Percentiles rank a stretch among this genome's conserved stretches.
These are phyloP conservation scores for Stevia rebaudiana DNA, from an alignment of 140 eudicot species.

Conservation along the genomic window DNA sequence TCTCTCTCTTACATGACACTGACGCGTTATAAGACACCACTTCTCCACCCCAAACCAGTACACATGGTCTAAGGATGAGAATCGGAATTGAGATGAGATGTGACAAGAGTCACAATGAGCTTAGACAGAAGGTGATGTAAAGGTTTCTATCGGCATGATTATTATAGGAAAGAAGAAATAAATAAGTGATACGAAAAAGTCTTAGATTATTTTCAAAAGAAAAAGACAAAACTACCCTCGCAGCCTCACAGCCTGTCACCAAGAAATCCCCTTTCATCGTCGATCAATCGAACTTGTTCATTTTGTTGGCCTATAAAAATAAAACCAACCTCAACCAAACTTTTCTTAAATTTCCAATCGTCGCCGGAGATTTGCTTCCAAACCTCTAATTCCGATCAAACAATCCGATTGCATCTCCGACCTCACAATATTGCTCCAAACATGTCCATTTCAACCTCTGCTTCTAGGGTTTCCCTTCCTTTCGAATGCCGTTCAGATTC, in stretches of 20 bases:
- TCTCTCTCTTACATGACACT: too few relatives aligned
- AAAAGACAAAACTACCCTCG: not conserved
- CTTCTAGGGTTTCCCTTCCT: constrained; percentile 44
- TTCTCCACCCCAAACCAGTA: too few relatives aligned
- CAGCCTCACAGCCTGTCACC: constrained; percentile 24
- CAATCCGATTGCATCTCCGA: not conserved
- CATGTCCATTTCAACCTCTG: constrained; percentile 52
- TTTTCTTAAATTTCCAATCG: constrained; percentile 11
- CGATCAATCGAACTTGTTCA: constrained; percentile 14
- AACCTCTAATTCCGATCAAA: not conserved
- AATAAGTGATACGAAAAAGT: too few relatives aligned
- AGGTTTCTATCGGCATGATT: too few relatives aligned
- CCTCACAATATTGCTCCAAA: not conserved
- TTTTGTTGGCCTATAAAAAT: constrained; percentile 22
- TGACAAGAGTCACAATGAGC: too few relatives aligned
- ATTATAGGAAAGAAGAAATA: too few relatives aligned
- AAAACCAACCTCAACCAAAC: constrained; percentile 7
- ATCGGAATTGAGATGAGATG: too few relatives aligned
- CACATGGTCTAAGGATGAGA: too few relatives aligned
- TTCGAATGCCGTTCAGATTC: constrained; percentile 75
- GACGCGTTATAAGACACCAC: too few relatives aligned
- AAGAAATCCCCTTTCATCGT: not conserved
- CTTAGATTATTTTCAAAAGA: not conserved
- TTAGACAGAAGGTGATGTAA: too few relatives aligned
- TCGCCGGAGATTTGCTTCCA: constrained; percentile 19